These are phyloP conservation scores for Pythium periplocum DNA, from an alignment of 352 stramenopile genomes.

Conservation along the genomic window DNA sequence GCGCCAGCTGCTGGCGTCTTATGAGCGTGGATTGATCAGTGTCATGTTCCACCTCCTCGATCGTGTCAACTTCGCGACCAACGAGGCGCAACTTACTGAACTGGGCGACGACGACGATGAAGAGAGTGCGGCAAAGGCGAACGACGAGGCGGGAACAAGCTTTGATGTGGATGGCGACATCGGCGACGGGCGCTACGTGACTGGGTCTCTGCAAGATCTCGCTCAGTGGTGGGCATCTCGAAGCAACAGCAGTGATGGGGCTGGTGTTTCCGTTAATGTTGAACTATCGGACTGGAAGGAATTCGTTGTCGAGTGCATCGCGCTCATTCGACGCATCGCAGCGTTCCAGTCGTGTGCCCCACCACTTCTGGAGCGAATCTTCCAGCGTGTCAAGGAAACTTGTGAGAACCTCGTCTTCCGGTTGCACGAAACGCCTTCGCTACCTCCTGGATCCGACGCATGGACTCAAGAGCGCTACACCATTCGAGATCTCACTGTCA, in stretches of 20 bases:
- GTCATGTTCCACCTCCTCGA: constrained; percentile 82
- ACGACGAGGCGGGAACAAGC: too few relatives aligned
- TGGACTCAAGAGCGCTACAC: constrained; percentile 18
- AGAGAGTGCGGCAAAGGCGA: neutral
- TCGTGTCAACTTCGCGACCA: constrained; percentile 57
- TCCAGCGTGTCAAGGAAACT: constrained; percentile 12
- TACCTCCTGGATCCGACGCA: constrained; percentile 11
- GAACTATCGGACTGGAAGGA: constrained; percentile 26
- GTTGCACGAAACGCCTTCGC: constrained; percentile 13
- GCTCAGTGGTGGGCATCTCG: constrained; percentile 50
- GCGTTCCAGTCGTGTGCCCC: constrained; percentile 19
- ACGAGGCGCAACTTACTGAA: constrained; percentile 57
- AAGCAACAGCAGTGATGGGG: constrained; percentile 19
- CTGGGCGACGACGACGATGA: constrained; percentile 50
- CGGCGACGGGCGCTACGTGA: constrained; percentile 28
- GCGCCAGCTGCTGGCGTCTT: constrained; percentile 44
- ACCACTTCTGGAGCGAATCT: constrained; percentile 14
- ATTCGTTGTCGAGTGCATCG: constrained; percentile 30
- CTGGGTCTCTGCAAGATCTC: constrained; percentile 62
- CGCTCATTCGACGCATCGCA: constrained; percentile 23
- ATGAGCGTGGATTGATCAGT: constrained; percentile 60
- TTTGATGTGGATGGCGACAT: constrained; percentile 28
- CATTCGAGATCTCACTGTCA: constrained; percentile 23
- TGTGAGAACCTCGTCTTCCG: constrained; percentile 16
- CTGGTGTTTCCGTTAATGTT: constrained; percentile 13